Evolutionary conservation across 177 flowering plant genomes (phyloP), one percentile per base, ranked within the genome.

Genomic region (Vitis hybrid): DNA sequence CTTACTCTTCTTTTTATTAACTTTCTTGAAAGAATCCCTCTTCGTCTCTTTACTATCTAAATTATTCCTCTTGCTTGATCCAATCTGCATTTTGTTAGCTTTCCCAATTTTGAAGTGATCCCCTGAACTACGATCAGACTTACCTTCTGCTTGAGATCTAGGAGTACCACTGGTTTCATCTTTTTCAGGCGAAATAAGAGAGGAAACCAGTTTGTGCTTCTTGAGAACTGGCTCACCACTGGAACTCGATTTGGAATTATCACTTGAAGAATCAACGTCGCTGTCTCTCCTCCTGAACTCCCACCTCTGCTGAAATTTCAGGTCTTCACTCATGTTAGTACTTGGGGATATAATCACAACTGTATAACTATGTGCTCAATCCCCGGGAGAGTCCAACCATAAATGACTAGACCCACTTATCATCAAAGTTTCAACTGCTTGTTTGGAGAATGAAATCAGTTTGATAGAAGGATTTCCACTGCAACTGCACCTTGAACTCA

Each of bases 271-370:
- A 69, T 80, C 83, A 20, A 66, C 20, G 20, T 74, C 82, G 65
- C 60, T 68, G 10, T 80, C 87, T 63, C n/a, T 74, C 78, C 75
- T 81, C 73, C 83, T 79, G 38, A 79, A 73, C 65, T 76, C 88
- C 87, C 85, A 82, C 10, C 75, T 59, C 28, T 77, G 85, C 72
- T 77, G 76, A 65, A 77, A 80, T n/a, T 77, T 67, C 65, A 68
- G 51, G 18, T 75, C 75, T 2, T 66, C 52, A 11, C 59, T 72
- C 83, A 78, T 81, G 52, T 15, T 75, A 51, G 50, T 22, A 54
- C 59, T 59, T 17, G 50, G 31, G 28, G 67, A 38, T 63, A 61
- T 50, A 62, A 71, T 9, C 20, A 68, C 53, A 68, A 19, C 54
- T 19, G 2, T 6, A 68, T 6, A 51, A 57, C 14, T 10, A 8